phyloP scores from a whole-genome alignment of 2,329 filamentous ascomycete species.

The Sporothrix euskadiensis region DNA sequence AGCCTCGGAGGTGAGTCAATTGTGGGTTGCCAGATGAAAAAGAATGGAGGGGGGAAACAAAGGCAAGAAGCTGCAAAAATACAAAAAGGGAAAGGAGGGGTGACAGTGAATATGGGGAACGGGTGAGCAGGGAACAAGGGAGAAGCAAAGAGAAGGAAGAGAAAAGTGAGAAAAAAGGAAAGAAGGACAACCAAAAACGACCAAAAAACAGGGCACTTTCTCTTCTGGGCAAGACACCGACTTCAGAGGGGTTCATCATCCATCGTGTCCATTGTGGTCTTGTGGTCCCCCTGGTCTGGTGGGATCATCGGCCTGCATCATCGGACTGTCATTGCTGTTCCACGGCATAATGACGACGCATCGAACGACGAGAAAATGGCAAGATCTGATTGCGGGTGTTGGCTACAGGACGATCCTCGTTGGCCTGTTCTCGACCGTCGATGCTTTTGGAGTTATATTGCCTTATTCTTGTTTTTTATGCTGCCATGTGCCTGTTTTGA shows the following conservation, averaged over 20 bases:
- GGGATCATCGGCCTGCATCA: not conserved
- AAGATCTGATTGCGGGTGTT: not conserved
- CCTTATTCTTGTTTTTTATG: not conserved
- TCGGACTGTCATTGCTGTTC: not conserved
- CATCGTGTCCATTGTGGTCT: not conserved
- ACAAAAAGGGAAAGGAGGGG: not conserved
- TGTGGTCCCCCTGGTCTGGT: not conserved
- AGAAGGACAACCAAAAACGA: not conserved
- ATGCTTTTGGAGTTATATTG: not conserved
- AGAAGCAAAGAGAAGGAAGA: not conserved
- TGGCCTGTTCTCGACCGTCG: not conserved
- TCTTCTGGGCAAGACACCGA: slow-evolving; percentile 3
- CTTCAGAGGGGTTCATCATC: not conserved
- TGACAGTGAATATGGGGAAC: slow-evolving; percentile 14
- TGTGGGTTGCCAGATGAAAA: not conserved
- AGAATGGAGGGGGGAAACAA: not conserved
- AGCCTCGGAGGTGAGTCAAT: not conserved
- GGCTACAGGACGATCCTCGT: not conserved
- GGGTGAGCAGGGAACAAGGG: not conserved
- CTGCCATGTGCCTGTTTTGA: not conserved
- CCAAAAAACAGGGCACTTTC: slow-evolving; percentile 1
- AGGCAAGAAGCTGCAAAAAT: not conserved
- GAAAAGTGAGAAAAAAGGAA: not conserved
- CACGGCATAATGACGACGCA: not conserved
- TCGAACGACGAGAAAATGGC: not conserved